Evolutionary conservation across 2,329 filamentous ascomycete species (phyloP), one percentile per base, ranked within the genome.

Genomic region (Incumbomyces lentus): DNA sequence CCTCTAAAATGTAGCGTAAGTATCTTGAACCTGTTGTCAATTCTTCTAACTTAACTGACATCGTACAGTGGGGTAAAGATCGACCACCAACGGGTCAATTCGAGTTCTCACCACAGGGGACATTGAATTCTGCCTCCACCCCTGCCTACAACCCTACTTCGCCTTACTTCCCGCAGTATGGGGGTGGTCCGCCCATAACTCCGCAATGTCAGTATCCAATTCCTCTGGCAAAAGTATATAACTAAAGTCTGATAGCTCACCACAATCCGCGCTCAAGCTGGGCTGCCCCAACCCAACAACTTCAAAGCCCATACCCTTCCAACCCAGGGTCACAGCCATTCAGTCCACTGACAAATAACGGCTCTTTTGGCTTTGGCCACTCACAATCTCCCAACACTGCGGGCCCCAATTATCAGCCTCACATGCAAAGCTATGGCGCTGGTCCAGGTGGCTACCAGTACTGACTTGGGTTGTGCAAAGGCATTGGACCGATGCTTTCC

Each of bases 1-100:
- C 92, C 92, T 44, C 70, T 98, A 58, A 98, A 98, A 76, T 98
- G 92, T 77, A 96, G 90, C 68, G 90, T 96, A 84, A 72, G 90
- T 83, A 50, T 43, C 22, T 33, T 26, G 22, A 26, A 26, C 43
- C 30, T 8, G 11, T 19, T 16, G 35, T 40, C 40, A 32, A 7
- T 36, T 37, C 13, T 45, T n/a, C 47, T 50, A 49, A 55, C 55
- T 51, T 48, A 55, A 51, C 59, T 59, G 69, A 60, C 50, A 56
- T 55, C 41, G 52, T 55, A 33, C 62, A 96, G 90, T 98, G 92
- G 92, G 92, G 92, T 64, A 98, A 98, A 72, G 92, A 98, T 69
- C 94, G 95, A 70, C 88, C 89, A 44, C 87, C 92, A 22, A 88
- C 80, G 59, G 78, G 81, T 56, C 76, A 84, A 60, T 84, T 83